Conservation (phyloP, 495 filamentous ascomycete genomes). For the Podospora pseudoanserina region DNA sequence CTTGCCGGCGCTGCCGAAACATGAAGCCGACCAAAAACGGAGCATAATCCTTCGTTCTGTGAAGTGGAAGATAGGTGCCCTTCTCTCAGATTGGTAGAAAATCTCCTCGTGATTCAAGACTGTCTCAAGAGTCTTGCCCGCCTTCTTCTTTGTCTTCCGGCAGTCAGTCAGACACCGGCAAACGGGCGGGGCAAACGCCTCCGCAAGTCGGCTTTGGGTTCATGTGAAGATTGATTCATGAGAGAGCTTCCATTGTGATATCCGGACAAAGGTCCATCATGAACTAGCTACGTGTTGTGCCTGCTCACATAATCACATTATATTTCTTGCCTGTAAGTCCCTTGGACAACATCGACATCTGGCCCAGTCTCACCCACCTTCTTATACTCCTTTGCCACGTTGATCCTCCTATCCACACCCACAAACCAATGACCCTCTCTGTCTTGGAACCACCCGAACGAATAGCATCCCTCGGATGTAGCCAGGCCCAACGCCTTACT, state of each 20-base stretch:
- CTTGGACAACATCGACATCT: background rate
- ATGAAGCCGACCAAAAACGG: background rate
- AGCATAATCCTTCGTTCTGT: background rate
- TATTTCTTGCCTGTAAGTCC: background rate
- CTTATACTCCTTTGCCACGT: background rate
- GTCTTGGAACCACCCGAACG: background rate
- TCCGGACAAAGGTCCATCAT: too few relatives aligned
- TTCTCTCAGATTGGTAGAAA: background rate
- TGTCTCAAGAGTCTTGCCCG: background rate
- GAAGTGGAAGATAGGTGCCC: background rate
- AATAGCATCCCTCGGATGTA: background rate
- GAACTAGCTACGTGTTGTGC: too few relatives aligned
- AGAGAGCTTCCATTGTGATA: too few relatives aligned
- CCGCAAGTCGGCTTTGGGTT: background rate
- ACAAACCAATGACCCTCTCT: background rate
- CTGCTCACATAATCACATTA: too few relatives aligned
- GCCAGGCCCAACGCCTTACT: background rate
- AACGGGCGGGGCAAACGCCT: background rate
- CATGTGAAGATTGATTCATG: too few relatives aligned
- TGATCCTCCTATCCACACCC: background rate
- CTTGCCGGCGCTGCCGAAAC: background rate
- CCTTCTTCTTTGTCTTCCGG: background rate
- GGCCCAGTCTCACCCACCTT: background rate
- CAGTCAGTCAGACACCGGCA: background rate
- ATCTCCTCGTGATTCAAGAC: background rate